phyloP scores from a whole-genome alignment of 352 stramenopile genomes.

The Globisporangium spiculum region DNA sequence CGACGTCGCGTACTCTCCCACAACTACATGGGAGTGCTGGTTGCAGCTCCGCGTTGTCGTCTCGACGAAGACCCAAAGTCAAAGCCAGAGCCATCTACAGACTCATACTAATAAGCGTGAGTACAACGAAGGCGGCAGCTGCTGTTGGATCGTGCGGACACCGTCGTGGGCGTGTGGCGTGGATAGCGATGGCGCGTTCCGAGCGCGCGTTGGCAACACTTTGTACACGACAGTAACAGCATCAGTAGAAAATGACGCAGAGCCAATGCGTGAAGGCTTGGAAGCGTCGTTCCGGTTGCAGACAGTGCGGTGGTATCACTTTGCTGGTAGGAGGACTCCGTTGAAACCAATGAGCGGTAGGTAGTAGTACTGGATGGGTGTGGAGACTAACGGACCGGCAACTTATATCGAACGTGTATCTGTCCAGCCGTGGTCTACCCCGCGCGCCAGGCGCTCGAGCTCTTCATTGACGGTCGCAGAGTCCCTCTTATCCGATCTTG shows the following conservation, averaged over 20 bases:
- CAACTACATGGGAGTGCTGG: constrained; percentile 34
- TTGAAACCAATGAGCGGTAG: background rate
- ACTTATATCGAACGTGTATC: background rate
- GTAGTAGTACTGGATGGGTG: background rate
- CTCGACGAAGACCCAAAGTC: background rate
- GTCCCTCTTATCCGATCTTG: background rate
- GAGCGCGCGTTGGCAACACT: background rate
- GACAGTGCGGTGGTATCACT: constrained; percentile 14
- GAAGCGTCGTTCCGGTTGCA: background rate
- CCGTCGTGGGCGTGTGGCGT: constrained; percentile 26
- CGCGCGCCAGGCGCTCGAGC: background rate
- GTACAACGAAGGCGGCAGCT: background rate
- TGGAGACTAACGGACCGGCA: background rate
- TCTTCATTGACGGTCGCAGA: constrained; percentile 9
- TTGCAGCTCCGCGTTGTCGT: constrained; percentile 24
- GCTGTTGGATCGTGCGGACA: constrained; percentile 32
- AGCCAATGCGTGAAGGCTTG: too few relatives aligned
- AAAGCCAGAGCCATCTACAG: background rate
- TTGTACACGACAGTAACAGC: constrained; percentile 1
- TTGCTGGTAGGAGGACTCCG: constrained; percentile 14
- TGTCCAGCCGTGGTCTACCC: background rate
- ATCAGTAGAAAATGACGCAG: background rate
- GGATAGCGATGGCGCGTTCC: constrained; percentile 9
- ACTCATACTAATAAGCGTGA: background rate
- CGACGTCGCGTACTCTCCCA: background rate